phyloP scores from a whole-genome alignment of 805 yeast genomes.

The Wickerhamiella sorbophila region DNA sequence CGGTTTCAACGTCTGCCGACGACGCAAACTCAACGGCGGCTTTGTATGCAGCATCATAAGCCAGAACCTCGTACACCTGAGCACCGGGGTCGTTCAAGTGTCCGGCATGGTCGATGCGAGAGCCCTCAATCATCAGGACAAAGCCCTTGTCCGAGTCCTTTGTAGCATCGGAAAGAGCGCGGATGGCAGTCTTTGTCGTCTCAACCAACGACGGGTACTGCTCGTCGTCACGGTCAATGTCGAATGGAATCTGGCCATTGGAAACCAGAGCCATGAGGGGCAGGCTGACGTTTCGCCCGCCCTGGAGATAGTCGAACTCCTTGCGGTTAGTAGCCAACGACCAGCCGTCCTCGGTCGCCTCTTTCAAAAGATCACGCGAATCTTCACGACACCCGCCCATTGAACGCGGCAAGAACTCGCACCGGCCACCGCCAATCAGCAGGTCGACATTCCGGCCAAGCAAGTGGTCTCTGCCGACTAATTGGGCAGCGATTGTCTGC shows the following conservation, averaged over 20 bases:
- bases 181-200: conserved; percentile 59
- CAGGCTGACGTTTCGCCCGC: conserved; percentile 49
- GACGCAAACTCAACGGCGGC: conserved; percentile 62
- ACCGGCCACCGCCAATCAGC: conserved; percentile 76
- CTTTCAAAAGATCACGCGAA: conserved; percentile 48
- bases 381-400: conserved; percentile 60
- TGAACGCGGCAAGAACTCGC: conserved; percentile 54
- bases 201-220: conserved; percentile 68
- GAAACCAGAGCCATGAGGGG: conserved; percentile 72
- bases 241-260: conserved; percentile 69
- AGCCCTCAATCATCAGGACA: conserved; percentile 77
- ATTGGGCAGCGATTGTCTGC: conserved; percentile 76
- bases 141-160: conserved; percentile 67
- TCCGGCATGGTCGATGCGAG: conserved; percentile 91
- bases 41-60: conserved; percentile 67
- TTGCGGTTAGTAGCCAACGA: conserved; percentile 28
- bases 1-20: conserved; percentile 55
- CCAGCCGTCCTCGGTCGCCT: conserved; percentile 51
- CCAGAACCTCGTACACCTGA: conserved; percentile 80
- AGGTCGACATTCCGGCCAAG: conserved; percentile 66
- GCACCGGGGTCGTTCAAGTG: conserved; percentile 91
- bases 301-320: conserved; percentile 41
- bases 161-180: conserved; percentile 51
- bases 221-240: conserved; percentile 51
- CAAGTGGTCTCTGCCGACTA: conserved; percentile 57